Evolutionary conservation across 306 rosid species (phyloP).

Genomic region (Dalbergia cultrata): DNA sequence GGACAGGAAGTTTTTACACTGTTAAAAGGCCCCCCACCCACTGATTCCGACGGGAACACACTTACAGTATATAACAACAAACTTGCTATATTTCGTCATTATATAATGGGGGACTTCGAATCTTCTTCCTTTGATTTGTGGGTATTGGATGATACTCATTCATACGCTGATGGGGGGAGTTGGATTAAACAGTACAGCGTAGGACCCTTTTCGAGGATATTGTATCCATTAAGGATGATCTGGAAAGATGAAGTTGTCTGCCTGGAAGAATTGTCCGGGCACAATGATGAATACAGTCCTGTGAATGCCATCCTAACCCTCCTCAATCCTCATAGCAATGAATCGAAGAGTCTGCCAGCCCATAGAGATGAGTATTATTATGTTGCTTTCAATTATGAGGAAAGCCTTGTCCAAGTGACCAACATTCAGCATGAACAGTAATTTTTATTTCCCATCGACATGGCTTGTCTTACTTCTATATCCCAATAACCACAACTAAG

Average conservation of each 20-base stretch:
- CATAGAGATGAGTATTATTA: not conserved
- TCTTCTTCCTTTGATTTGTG: slow-evolving; percentile 33
- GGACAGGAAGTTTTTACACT: not conserved
- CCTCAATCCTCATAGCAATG: slow-evolving; percentile 23
- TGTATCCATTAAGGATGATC: slow-evolving; percentile 22
- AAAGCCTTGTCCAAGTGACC: slow-evolving; percentile 37
- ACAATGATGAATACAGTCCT: not conserved
- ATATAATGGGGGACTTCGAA: not conserved
- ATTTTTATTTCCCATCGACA: not conserved
- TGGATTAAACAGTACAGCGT: slow-evolving; percentile 36
- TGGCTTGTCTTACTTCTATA: not conserved
- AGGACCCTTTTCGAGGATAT: slow-evolving; percentile 13
- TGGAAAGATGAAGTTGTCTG: slow-evolving; percentile 42
- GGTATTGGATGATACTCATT: slow-evolving; percentile 16
- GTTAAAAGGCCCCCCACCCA: slow-evolving; percentile 20
- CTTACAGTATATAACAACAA: slow-evolving; percentile 6
- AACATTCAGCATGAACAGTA: not conserved
- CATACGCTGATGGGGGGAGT: not conserved
- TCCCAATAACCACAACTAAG: too few relatives aligned
- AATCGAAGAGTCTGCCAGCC: slow-evolving; percentile 12
- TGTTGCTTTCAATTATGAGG: slow-evolving; percentile 14
- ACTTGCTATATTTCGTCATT: slow-evolving; percentile 35
- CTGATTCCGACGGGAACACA: not conserved
- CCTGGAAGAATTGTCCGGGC: not conserved
- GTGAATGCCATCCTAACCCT: not conserved